These are phyloP conservation scores for Nicotiana paniculata DNA, from an alignment of 257 asterid species.

Conservation along the genomic window DNA sequence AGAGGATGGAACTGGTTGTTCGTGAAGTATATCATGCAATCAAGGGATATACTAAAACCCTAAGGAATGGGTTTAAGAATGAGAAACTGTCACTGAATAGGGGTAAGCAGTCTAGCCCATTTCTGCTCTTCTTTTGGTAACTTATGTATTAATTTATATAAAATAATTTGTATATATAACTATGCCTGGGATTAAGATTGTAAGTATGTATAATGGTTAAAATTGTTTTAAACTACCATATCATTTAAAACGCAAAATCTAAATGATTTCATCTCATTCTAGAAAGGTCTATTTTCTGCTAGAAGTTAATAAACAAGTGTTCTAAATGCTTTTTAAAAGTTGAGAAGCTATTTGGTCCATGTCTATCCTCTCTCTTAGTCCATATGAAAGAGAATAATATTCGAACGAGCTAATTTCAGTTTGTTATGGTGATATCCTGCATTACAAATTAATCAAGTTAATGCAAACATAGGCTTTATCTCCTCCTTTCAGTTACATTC, in stretches of 20 bases:
- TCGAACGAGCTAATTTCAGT: neutral
- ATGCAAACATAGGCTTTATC: neutral
- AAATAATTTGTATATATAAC: neutral
- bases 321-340: neutral
- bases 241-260: neutral
- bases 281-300: neutral
- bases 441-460: neutral
- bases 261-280: neutral
- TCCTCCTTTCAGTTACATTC: neutral
- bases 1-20: conserved; percentile 85
- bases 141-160: neutral
- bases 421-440: conserved; percentile 4
- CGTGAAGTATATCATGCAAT: conserved; percentile 85
- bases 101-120: conserved; percentile 39
- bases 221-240: neutral
- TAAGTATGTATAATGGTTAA: neutral
- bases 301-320: neutral
- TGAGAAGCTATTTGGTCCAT: neutral
- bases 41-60: conserved; percentile 40
- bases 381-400: neutral
- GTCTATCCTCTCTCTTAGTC: neutral
- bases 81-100: conserved; percentile 29
- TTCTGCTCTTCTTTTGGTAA: neutral
- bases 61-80: conserved; percentile 36
- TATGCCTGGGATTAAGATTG: neutral